These are phyloP conservation scores for Pseudogymnoascus sp. DNA, from an alignment of 2,329 filamentous ascomycete genomes.

Conservation along the genomic window DNA sequence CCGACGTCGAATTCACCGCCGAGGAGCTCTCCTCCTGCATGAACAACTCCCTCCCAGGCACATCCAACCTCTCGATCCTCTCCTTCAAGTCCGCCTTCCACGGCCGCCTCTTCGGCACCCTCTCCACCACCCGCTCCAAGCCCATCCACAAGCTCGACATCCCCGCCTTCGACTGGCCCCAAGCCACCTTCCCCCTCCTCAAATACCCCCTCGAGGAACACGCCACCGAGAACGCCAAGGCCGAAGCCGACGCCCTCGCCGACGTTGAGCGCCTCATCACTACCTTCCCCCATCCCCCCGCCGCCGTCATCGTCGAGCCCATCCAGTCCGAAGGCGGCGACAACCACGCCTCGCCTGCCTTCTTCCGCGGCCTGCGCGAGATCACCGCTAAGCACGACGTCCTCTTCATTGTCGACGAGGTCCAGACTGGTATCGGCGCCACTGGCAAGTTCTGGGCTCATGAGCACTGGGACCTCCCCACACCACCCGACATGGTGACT, in stretches of 20 bases:
- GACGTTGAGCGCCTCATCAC: conserved; percentile 66
- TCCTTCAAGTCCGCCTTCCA: conserved; percentile 75
- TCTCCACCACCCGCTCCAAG: conserved; percentile 74
- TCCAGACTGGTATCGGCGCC: conserved; percentile 77
- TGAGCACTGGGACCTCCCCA: conserved; percentile 67
- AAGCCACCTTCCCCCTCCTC: conserved; percentile 68
- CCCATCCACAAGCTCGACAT: conserved; percentile 82
- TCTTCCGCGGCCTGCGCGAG: conserved; percentile 67
- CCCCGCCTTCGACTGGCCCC: conserved; percentile 81
- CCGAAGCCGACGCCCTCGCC: conserved; percentile 64
- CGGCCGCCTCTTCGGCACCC: conserved; percentile 68
- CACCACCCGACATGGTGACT: conserved; percentile 77
- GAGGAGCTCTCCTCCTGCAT: conserved; percentile 62
- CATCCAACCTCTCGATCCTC: conserved; percentile 66
- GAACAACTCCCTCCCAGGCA: conserved; percentile 64
- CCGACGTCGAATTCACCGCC: conserved; percentile 59
- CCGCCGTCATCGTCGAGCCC: conserved; percentile 68
- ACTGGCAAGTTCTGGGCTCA: conserved; percentile 84
- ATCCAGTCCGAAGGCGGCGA: conserved; percentile 79
- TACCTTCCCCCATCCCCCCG: conserved; percentile 58
- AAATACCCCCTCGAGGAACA: conserved; percentile 70
- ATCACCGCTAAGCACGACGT: conserved; percentile 62
- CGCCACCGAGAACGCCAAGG: conserved; percentile 58
- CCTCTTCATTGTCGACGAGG: conserved; percentile 74
- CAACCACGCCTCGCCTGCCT: conserved; percentile 70